These are phyloP conservation scores for Ulota crispa DNA, from an alignment of 225 moss, liverwort and hornwort genomes.

Conservation along the genomic window DNA sequence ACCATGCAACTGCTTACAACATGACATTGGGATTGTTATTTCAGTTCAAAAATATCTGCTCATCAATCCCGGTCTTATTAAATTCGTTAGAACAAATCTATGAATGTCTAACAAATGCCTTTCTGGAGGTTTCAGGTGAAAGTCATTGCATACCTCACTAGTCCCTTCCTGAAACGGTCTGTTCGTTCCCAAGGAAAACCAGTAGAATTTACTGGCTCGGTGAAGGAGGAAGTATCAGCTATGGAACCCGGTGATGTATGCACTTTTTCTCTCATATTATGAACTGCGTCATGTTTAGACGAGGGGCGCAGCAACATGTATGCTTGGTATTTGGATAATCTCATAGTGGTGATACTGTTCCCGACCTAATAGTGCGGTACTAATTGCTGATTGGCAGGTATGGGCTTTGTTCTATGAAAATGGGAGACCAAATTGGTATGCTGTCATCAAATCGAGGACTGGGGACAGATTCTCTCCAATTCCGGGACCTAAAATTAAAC, in stretches of 20 bases:
- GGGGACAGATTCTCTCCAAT: conserved; percentile 78
- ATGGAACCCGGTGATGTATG: conserved; percentile 95
- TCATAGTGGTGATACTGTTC: neutral
- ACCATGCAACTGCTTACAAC: neutral
- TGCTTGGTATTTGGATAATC: neutral
- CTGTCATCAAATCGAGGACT: conserved; percentile 73
- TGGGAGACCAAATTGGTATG: conserved; percentile 97
- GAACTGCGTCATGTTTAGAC: conserved; percentile 6
- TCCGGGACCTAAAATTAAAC: conserved; percentile 32
- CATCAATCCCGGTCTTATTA: neutral
- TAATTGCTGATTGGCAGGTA: conserved; percentile 46
- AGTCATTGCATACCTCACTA: conserved; percentile 79
- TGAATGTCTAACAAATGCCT: conserved; percentile 9
- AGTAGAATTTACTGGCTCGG: conserved; percentile 48
- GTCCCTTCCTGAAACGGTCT: conserved; percentile 59
- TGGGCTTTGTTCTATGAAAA: conserved; percentile 91
- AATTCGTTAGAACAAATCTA: neutral
- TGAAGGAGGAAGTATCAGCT: conserved; percentile 79
- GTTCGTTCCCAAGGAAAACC: conserved; percentile 49
- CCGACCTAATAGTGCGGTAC: neutral
- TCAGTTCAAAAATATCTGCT: neutral
- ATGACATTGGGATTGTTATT: neutral
- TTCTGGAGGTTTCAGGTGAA: conserved; percentile 56
- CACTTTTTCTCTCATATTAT: neutral
- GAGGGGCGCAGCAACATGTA: neutral